Evolutionary conservation across 139 green algal genomes (phyloP).

Genomic region (Chlorokybus atmophyticus): DNA sequence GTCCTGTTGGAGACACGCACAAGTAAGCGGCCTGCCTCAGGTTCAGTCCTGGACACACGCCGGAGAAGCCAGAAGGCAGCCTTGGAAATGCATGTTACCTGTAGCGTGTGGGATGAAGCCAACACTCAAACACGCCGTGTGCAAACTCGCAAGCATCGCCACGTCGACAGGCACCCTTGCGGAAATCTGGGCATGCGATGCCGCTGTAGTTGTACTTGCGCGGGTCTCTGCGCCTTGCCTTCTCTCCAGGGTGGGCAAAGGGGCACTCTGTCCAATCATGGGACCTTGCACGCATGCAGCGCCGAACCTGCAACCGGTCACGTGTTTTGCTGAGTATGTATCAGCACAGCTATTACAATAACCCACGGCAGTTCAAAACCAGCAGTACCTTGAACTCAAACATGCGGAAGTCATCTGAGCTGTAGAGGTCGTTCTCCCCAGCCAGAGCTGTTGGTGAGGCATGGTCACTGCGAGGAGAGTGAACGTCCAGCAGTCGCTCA

Average conservation of each 20-base stretch:
- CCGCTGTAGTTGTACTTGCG: conserved; percentile 59
- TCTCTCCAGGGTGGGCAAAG: conserved; percentile 81
- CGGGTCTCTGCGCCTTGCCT: conserved; percentile 68
- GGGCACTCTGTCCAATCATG: conserved; percentile 87
- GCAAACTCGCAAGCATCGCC: conserved; percentile 70
- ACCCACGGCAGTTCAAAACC: no score
- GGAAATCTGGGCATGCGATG: conserved; percentile 75
- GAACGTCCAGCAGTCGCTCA: no score
- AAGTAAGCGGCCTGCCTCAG: not conserved
- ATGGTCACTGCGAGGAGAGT: no score
- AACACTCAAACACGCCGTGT: conserved; percentile 90
- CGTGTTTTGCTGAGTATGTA: no score
- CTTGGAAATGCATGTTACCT: no score
- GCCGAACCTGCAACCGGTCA: conserved; percentile 46
- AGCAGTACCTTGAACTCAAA: conserved; percentile 35
- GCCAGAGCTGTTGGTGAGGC: no score
- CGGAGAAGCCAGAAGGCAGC: conserved; percentile 23
- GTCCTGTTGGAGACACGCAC: no score
- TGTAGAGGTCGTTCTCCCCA: conserved; percentile 2
- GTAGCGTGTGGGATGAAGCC: conserved; percentile 79
- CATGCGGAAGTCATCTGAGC: conserved; percentile 20
- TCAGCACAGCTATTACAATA: no score
- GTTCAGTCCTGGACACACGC: not conserved
- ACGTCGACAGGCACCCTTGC: conserved; percentile 54
- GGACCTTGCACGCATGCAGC: conserved; percentile 23